Base-by-base conservation (phyloP, 345 rosid genomes). In the Eucalyptus victrix region DNA sequence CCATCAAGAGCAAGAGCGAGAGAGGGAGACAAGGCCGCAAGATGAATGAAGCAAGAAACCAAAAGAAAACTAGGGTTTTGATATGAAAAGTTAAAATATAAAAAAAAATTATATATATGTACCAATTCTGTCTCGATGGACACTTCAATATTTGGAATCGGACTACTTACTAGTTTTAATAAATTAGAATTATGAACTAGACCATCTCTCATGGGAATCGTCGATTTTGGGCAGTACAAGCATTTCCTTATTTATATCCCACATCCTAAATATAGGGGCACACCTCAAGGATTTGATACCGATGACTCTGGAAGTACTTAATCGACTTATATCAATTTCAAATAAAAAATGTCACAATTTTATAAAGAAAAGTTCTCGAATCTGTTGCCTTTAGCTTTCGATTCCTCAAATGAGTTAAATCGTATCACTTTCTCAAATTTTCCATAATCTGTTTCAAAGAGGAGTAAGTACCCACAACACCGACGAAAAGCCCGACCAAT, bases 371-470 rank as follows among this genome's bases (percentile, higher is more conserved):
- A 12, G 83, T 19, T 69, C 2, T 16, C 12, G 6, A 37, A 3
- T 37, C 4, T 19, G 8, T 34, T 34, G 42, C 24, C 42, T 69
- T 69, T 9, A 5, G 44, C 23, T 72, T 37, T 62, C 34, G 34
- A 40, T 76, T 23, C 24, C 2, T 37, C 15, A 37, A 1, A 76
- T 76, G 28, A 76, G 47, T 37, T 76, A 26, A 44, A 69, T 18
- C 28, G 14, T 42, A 42, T 92, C 87, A 49, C 28, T 37, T 37
- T 56, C n/a, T 94, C 49, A 95, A 87, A 80, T 92, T 94, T 3
- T 72, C 91, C 69, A 93, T 91, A 86, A 96, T 95, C 88, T 95
- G 94, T 86, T 91, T 92, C 80, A 94, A 40, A 23, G 96, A 94
- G 37, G 91, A 87, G 67, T 91, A 95, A 53, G 96, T 95, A 47